Evolutionary conservation across 2,329 filamentous ascomycete species (phyloP).

Genomic region (Microsporum canis): DNA sequence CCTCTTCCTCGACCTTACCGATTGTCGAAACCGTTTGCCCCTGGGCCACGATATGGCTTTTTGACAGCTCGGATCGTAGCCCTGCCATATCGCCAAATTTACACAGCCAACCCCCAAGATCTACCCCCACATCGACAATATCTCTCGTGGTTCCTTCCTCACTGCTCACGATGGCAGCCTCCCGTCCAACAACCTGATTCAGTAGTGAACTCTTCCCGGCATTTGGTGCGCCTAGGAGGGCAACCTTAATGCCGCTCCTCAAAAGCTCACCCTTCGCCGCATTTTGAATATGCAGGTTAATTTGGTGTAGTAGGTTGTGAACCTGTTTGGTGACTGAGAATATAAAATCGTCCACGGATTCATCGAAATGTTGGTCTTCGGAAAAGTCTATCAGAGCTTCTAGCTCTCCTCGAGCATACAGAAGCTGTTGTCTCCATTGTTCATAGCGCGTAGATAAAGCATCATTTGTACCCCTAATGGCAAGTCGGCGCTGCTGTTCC

Average conservation of each 20-base stretch:
- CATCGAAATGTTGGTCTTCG: slow-evolving; percentile 95
- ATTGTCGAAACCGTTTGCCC: slow-evolving; percentile 32
- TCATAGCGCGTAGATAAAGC: slow-evolving; percentile 67
- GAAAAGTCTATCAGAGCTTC: slow-evolving; percentile 96
- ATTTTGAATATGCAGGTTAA: slow-evolving; percentile 61
- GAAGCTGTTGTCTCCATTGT: slow-evolving; percentile 61
- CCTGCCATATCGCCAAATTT: slow-evolving; percentile 95
- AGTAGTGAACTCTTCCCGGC: slow-evolving; percentile 90
- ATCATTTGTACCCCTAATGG: slow-evolving; percentile 65
- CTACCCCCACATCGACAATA: slow-evolving; percentile 81
- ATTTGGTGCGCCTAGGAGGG: slow-evolving; percentile 82
- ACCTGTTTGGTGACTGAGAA: slow-evolving; percentile 58
- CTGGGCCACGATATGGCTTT: slow-evolving; percentile 4
- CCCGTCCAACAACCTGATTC: slow-evolving; percentile 78
- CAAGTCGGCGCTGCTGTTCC: slow-evolving; percentile 81
- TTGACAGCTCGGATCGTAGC: slow-evolving; percentile 45
- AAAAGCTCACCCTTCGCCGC: slow-evolving; percentile 74
- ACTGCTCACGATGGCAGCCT: slow-evolving; percentile 87
- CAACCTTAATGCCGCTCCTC: slow-evolving; percentile 71
- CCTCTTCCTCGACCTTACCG: slow-evolving; percentile 72
- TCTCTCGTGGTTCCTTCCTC: slow-evolving; percentile 92
- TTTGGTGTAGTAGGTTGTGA: slow-evolving; percentile 46
- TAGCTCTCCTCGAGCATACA: slow-evolving; percentile 76
- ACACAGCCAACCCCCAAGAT: slow-evolving; percentile 80
- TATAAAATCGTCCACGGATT: slow-evolving; percentile 63